phyloP scores from a whole-genome alignment of 768 basidiomycete genomes.

The Xanthoconium stramineum region DNA sequence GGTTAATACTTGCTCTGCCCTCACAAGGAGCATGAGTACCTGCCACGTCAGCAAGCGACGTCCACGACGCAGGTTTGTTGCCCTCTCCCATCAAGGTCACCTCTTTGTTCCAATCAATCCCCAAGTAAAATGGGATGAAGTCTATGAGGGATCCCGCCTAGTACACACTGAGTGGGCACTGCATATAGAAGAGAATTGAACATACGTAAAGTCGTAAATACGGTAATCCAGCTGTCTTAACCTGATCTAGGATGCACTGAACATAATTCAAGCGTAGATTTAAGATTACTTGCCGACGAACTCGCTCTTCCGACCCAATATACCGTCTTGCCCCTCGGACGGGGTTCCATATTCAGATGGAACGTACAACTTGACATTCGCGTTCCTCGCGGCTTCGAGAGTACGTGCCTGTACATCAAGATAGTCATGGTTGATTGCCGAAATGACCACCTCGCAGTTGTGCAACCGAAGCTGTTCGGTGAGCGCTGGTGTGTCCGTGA shows the following conservation, averaged over 20 bases:
- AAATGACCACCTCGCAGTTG: slow-evolving; percentile 27
- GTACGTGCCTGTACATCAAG: slow-evolving; percentile 22
- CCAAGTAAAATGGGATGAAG: slow-evolving; percentile 25
- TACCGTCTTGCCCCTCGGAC: slow-evolving; percentile 19
- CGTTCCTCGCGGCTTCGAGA: slow-evolving; percentile 28
- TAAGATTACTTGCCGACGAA: slow-evolving; percentile 12
- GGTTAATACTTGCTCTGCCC: not conserved
- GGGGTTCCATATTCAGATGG: slow-evolving; percentile 29
- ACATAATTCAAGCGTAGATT: not conserved
- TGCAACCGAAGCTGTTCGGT: slow-evolving; percentile 14
- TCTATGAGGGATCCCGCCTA: slow-evolving; percentile 23
- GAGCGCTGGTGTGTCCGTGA: slow-evolving; percentile 7
- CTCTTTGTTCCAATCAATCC: slow-evolving; percentile 13
- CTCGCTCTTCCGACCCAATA: slow-evolving; percentile 15
- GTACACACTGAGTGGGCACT: not conserved
- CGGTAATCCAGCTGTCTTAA: slow-evolving; percentile 14
- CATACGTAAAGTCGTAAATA: slow-evolving; percentile 23
- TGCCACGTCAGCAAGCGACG: slow-evolving; percentile 24
- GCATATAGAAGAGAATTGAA: not conserved
- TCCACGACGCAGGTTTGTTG: slow-evolving; percentile 20
- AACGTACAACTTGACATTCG: slow-evolving; percentile 28
- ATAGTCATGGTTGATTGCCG: slow-evolving; percentile 19
- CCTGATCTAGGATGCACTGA: slow-evolving; percentile 4
- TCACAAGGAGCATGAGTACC: not conserved
- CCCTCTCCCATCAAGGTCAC: slow-evolving; percentile 20